Evolutionary conservation across 345 rosid genomes (phyloP).

Genomic region (Gossypium raimondii): DNA sequence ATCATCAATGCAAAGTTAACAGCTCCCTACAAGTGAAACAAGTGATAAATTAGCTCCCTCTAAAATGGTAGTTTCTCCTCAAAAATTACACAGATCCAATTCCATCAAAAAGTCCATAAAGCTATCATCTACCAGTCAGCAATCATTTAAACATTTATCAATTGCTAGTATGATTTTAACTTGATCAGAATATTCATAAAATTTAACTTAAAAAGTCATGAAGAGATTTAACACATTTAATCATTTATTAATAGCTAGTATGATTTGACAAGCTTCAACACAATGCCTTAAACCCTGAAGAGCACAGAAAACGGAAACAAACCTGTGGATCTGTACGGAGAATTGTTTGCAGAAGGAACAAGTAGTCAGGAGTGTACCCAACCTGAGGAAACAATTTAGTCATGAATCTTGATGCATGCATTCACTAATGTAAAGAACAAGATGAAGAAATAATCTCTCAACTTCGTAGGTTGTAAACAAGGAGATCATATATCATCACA

Average conservation of each 20-base stretch:
- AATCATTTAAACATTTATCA: background rate
- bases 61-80: background rate
- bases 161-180: no score
- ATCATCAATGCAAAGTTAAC: conserved; percentile 98
- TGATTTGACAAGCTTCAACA: conserved; percentile 13
- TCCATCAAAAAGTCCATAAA: background rate
- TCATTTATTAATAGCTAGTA: background rate
- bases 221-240: background rate
- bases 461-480: background rate
- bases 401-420: conserved; percentile 10
- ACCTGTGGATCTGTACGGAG: conserved; percentile 99
- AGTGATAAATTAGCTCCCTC: background rate
- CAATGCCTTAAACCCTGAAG: conserved; percentile 17
- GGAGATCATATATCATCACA: background rate
- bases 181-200: background rate
- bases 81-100: background rate
- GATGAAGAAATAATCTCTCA: background rate
- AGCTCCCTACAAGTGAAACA: conserved; percentile 66
- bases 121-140: background rate
- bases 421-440: conserved; percentile 11
- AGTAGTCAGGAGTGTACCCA: conserved; percentile 94
- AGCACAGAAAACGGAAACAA: conserved; percentile 1
- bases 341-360: conserved; percentile 98
- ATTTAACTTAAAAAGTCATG: background rate
- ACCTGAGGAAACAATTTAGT: conserved; percentile 46